Evolutionary conservation across 2,329 filamentous ascomycete genomes (phyloP).

Genomic region (Phialophora expanda): DNA sequence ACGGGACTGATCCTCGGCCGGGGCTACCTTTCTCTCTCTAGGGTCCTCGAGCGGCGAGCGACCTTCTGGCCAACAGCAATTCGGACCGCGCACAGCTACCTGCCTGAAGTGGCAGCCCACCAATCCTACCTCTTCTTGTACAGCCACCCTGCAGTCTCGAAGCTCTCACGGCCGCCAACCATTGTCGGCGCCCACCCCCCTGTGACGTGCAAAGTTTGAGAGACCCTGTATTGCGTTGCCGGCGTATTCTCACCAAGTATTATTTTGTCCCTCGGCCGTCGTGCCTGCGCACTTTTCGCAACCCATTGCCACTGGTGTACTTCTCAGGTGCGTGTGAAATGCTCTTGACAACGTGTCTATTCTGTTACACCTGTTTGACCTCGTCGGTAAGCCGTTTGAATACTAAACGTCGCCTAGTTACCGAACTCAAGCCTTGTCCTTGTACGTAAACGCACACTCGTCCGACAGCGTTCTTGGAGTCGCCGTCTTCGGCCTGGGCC

Average conservation of each 20-base stretch:
- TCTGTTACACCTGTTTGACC: neutral
- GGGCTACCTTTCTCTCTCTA: slow-evolving; percentile 19
- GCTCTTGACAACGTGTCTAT: neutral
- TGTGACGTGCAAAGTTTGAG: slow-evolving; percentile 29
- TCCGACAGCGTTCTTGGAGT: slow-evolving; percentile 6
- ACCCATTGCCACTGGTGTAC: slow-evolving; percentile 11
- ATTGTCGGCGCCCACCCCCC: slow-evolving; percentile 28
- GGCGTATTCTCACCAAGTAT: slow-evolving; percentile 20
- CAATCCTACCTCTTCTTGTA: slow-evolving; percentile 27
- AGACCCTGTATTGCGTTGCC: slow-evolving; percentile 14
- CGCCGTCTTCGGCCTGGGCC: slow-evolving; percentile 1
- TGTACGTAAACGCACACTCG: slow-evolving; percentile 21
- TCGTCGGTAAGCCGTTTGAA: neutral
- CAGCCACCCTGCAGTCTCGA: slow-evolving; percentile 28
- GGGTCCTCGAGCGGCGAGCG: slow-evolving; percentile 18
- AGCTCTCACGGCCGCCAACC: slow-evolving; percentile 26
- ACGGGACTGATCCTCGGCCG: slow-evolving; percentile 26
- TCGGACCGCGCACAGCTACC: slow-evolving; percentile 27
- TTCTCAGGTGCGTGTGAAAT: slow-evolving; percentile 22
- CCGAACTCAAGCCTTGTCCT: slow-evolving; percentile 5
- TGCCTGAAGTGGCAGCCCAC: slow-evolving; percentile 30
- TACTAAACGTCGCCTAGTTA: slow-evolving; percentile 12
- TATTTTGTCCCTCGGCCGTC: slow-evolving; percentile 23
- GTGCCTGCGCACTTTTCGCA: slow-evolving; percentile 17
- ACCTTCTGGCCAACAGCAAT: slow-evolving; percentile 26